Base-by-base conservation (phyloP, 192 early-diverging fungal genomes). In the Dimargaris cristalligena region DNA sequence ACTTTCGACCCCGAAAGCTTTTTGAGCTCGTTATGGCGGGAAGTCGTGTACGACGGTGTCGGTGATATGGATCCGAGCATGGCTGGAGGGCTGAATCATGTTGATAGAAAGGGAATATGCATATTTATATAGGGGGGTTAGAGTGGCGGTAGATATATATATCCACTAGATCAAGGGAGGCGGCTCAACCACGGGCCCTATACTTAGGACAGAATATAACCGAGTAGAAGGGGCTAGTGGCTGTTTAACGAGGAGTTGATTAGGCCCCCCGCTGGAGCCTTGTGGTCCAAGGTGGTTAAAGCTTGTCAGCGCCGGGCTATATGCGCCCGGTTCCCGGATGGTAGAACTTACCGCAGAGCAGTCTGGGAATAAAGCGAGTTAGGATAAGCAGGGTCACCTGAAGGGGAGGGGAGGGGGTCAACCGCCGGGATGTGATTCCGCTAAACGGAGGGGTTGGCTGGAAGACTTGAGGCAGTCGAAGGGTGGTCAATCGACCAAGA, bases 21-120 rank as follows among this genome's bases (percentile, higher is more conserved):
- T 8, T 52, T 23, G 6, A 52, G 50, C 50, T 52, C 50, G 50
- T 26, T 18, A 29, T 52, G 50, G 20, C 50, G 50, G 14, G 50
- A 14, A 8, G 50, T 29, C 22, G 50, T 52, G 30, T 25, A 52
- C 20, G 50, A 52, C 4, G 50, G 30, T 25, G 50, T 26, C 22
- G 50, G 50, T 2, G 50, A 29, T 26, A 52, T 26, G 14, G 50
- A 25, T 3, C 50, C 50, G 22, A 52, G 50, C 50, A 52, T 52
- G 50, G 1, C 23, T 11, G 30, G 30, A 14, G 23, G 50, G 20
- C 25, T 18, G 6, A 18, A 22, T 22, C 2, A 18, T 18, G 20
- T 1, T 47, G 46, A 3, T 25, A 47, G 46, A 25, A 47, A 47
- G 20, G 25, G 2, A 47, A 18, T 18, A 1, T 47, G 6, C n/a